These are phyloP conservation scores for Nakaseomyces kungkrabaensis DNA, from an alignment of 1,139 yeast genomes.

Conservation along the genomic window DNA sequence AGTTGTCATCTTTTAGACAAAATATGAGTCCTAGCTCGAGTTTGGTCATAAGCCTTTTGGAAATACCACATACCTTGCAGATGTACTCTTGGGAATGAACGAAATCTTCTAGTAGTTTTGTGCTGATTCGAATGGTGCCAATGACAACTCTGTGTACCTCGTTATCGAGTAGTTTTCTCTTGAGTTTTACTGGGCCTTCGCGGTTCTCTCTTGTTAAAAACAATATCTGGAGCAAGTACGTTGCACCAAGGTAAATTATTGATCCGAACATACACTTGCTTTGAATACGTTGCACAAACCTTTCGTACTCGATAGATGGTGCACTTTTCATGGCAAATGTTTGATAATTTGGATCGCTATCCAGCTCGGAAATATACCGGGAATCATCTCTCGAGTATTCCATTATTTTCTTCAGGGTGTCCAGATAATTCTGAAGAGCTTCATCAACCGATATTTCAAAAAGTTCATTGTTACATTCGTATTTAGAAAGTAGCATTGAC, in stretches of 20 bases:
- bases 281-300: slow-evolving; percentile 18
- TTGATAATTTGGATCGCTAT: slow-evolving; percentile 1
- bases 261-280: slow-evolving; percentile 18
- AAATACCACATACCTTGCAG: slow-evolving; percentile 45
- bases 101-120: slow-evolving; percentile 43
- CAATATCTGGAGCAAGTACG: slow-evolving; percentile 26
- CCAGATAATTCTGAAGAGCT: slow-evolving; percentile 14
- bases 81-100: slow-evolving; percentile 41
- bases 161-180: slow-evolving; percentile 27
- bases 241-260: slow-evolving; percentile 17
- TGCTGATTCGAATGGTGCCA: slow-evolving; percentile 41
- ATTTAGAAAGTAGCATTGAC: not conserved
- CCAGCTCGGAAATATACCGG: not conserved
- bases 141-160: slow-evolving; percentile 42
- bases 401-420: slow-evolving; percentile 11
- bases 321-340: slow-evolving; percentile 17
- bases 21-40: slow-evolving; percentile 40
- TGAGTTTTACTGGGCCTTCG: slow-evolving; percentile 30
- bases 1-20: slow-evolving; percentile 14
- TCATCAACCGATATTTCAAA: slow-evolving; percentile 12
- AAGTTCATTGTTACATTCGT: not conserved
- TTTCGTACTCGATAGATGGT: slow-evolving; percentile 14
- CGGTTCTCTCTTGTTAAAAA: slow-evolving; percentile 32
- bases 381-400: slow-evolving; percentile 9
- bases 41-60: slow-evolving; percentile 35